Conservation (phyloP, 2,329 filamentous ascomycete genomes). For the Didymella pomorum region DNA sequence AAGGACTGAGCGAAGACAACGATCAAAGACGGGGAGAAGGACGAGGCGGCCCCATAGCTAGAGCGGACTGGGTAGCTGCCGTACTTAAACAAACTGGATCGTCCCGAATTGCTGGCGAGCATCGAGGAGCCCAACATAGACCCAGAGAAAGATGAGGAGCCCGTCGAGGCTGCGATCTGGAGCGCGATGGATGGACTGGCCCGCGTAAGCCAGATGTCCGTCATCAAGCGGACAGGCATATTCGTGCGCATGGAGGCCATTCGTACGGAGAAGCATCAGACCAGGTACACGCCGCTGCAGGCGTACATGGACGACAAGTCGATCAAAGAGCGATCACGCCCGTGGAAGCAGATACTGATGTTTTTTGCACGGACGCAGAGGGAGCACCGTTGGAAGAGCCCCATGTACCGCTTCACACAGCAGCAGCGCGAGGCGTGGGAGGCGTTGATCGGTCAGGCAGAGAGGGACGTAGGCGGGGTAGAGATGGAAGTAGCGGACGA, state of each 20-base stretch:
- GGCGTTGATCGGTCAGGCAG: slow-evolving; percentile 17
- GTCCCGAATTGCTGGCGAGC: not conserved
- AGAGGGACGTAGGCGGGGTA: not conserved
- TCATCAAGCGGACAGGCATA: slow-evolving; percentile 10
- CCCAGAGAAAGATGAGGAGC: not conserved
- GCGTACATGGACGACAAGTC: not conserved
- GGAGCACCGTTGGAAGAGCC: not conserved
- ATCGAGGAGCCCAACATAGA: not conserved
- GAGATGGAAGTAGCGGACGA: slow-evolving; percentile 2
- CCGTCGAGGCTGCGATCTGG: not conserved
- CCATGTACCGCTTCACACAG: slow-evolving; percentile 8
- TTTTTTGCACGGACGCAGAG: not conserved
- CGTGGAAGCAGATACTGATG: not conserved
- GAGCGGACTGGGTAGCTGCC: not conserved
- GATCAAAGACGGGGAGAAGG: not conserved
- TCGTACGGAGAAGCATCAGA: slow-evolving; percentile 30
- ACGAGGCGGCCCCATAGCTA: not conserved
- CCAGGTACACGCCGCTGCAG: slow-evolving; percentile 8
- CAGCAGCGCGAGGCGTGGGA: slow-evolving; percentile 22
- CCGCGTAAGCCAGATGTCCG: not conserved
- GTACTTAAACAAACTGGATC: not conserved
- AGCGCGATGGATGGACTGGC: not conserved
- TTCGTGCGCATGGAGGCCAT: slow-evolving; percentile 31
- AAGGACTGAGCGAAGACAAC: not conserved
- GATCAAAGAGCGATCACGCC: not conserved